These are phyloP conservation scores for Umbelopsis isabellina DNA, from an alignment of 192 early-diverging fungal species.

Conservation along the genomic window DNA sequence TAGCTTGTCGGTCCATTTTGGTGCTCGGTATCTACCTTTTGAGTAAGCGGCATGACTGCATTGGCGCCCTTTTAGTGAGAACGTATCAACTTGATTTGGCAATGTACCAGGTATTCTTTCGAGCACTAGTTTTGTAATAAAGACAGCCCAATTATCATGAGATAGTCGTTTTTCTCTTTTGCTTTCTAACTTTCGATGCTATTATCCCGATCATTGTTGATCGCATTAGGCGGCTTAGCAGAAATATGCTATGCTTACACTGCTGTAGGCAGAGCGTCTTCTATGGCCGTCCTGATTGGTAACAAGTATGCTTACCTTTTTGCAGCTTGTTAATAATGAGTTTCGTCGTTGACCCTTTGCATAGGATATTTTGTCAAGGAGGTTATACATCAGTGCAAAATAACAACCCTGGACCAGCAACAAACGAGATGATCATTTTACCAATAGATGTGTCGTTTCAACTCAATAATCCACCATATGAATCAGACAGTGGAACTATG, in stretches of 20 bases:
- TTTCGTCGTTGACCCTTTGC: neutral
- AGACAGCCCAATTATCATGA: too few relatives aligned
- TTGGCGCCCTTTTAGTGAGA: too few relatives aligned
- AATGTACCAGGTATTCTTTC: too few relatives aligned
- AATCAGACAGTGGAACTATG: slow-evolving; percentile 21
- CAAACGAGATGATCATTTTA: slow-evolving; percentile 25
- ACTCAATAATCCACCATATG: slow-evolving; percentile 1
- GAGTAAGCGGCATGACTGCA: too few relatives aligned
- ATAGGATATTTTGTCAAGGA: slow-evolving; percentile 20
- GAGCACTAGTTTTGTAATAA: too few relatives aligned
- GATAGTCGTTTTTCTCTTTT: slow-evolving; percentile 1
- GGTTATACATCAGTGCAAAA: slow-evolving; percentile 18
- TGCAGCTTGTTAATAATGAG: too few relatives aligned
- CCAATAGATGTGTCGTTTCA: slow-evolving; percentile 13
- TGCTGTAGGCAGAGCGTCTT: slow-evolving; percentile 9
- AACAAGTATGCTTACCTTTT: slow-evolving; percentile 3
- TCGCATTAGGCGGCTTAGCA: neutral
- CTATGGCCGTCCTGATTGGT: slow-evolving; percentile 16
- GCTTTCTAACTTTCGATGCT: neutral
- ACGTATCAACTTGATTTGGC: too few relatives aligned
- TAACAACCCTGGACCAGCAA: slow-evolving; percentile 12
- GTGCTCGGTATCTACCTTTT: too few relatives aligned
- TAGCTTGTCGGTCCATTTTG: too few relatives aligned
- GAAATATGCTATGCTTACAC: neutral
- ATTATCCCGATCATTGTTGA: slow-evolving; percentile 1